A percentile compares a stretch with the other conserved stretches of the same genome.
Conservation (phyloP, 2,329 filamentous ascomycete species). For the Stylonectria norvegica region DNA sequence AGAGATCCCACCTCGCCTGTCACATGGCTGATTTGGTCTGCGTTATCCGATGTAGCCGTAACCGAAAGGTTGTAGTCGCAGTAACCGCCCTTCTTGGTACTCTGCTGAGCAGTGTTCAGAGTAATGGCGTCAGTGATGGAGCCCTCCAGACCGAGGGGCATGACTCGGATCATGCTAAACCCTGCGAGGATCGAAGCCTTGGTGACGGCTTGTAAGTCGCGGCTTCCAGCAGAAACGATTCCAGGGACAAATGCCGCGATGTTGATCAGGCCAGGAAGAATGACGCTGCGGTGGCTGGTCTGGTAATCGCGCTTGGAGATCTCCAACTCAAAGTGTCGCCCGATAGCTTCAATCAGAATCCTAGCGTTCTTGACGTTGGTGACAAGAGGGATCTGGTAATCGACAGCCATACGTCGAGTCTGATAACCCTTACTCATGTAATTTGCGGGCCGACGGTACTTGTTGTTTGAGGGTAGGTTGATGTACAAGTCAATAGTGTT, state of each 20-base stretch:
- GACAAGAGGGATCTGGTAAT: conserved; percentile 92
- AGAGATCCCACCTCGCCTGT: conserved; percentile 73
- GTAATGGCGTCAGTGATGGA: conserved; percentile 70
- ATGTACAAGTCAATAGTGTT: conserved; percentile 99
- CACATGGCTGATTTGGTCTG: conserved; percentile 70
- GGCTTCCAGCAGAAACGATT: conserved; percentile 60
- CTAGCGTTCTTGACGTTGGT: conserved; percentile 99
- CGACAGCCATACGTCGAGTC: conserved; percentile 95
- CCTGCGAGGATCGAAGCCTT: conserved; percentile 71
- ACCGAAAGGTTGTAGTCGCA: conserved; percentile 82
- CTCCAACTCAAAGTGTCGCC: conserved; percentile 80
- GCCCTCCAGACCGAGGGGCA: conserved; percentile 70
- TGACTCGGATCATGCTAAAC: conserved; percentile 77
- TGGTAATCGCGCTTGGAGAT: conserved; percentile 85
- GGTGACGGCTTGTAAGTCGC: conserved; percentile 66
- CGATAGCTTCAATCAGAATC: conserved; percentile 90
- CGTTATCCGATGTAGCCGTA: conserved; percentile 68
- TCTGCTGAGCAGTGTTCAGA: conserved; percentile 69
- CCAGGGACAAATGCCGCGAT: conserved; percentile 77
- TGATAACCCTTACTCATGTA: conserved; percentile 98
- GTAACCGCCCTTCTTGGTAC: conserved; percentile 62
- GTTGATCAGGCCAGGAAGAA: conserved; percentile 73
- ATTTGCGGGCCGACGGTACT: conserved; percentile 92
- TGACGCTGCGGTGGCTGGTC: conserved; percentile 76
- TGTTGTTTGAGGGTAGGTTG: conserved; percentile 98